Percentiles rank a stretch among this genome's conserved stretches.
Conservation (phyloP, 345 rosid genomes). For the Syzygium grande region DNA sequence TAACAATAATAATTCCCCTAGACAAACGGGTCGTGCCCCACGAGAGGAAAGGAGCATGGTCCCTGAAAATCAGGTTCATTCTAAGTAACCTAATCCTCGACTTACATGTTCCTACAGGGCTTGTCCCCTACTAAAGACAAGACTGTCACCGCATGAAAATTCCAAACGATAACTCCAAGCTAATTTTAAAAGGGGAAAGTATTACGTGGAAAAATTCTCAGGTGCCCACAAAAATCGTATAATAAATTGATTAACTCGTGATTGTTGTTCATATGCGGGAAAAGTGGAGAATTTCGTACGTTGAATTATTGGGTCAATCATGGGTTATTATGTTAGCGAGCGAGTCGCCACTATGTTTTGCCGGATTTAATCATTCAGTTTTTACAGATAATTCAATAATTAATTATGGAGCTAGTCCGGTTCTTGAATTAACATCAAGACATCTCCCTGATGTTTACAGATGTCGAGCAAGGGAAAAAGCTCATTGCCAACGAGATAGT, state of each 20-base stretch:
- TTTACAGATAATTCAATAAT: neutral
- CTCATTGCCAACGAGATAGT: no score
- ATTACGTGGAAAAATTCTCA: neutral
- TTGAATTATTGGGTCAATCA: slow-evolving; percentile 1
- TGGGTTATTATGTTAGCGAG: neutral
- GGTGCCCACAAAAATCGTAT: neutral
- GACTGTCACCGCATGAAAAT: neutral
- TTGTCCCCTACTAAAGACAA: slow-evolving; percentile 9
- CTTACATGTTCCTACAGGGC: slow-evolving; percentile 1
- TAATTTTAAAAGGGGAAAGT: neutral
- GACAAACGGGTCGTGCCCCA: slow-evolving; percentile 35
- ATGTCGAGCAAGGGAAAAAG: neutral
- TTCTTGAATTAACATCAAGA: neutral
- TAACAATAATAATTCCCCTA: neutral
- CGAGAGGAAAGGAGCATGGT: slow-evolving; percentile 31
- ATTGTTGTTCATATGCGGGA: neutral
- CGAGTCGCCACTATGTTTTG: slow-evolving; percentile 1
- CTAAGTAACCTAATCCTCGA: slow-evolving; percentile 9
- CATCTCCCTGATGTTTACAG: neutral
- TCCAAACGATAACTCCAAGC: neutral
- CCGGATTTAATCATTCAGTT: neutral
- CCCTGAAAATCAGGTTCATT: slow-evolving; percentile 34
- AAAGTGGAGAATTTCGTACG: neutral
- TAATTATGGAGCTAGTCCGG: neutral
- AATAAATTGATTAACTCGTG: neutral